Evolutionary conservation across 106 monocot genomes (phyloP), one percentile per base, ranked within the genome.

Genomic region (Platanthera zijinensis): DNA sequence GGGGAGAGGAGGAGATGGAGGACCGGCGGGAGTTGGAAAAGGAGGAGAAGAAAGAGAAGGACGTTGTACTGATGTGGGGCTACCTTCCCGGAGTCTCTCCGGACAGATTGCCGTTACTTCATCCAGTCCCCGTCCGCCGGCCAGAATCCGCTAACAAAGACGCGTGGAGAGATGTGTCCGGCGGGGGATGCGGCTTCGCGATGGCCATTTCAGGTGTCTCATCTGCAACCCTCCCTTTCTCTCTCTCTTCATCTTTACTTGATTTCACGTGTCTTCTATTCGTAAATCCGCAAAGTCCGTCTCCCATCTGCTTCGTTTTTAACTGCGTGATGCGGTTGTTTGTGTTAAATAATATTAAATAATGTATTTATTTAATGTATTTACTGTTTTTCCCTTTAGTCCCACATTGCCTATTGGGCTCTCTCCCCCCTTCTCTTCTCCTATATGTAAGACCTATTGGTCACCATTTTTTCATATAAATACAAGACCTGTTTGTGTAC

Each of bases 161-260:
- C 32, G 17, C 61, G 15, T 97, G 96, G 96, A 75, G 75, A 71
- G 93, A 93, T 72, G 90, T 91, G 13, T 87, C 79, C 71, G 96
- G 93, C 45, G 96, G 96, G 5, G 96, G 96, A 3, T 97, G 96
- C 61, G 93, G 96, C 39, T 97, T 97, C 76, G 96, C 96, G 51
- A 91, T 97, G 96, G 93, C 96, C 2, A 75, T 89, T 52, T 91
- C 96, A 4, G 93, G 95, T 90, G 78, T 61, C 51, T 19, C 18
- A 69, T 66, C 8, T 25, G 10, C 25, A 66, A 10, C 30, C 22
- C 30, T 64, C 57, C 62, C 28, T n/a, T 25, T 30, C 52, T 59
- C 51, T 57, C 51, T 52, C 69, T 53, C 25, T 51, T 28, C 18
- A 19, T 48, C 4, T 47, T 46, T 18, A 5, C 18, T 51, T 46